Base-by-base conservation (phyloP, 1,284 basidiomycete genomes). In the Cryptococcus jaspeensis region DNA sequence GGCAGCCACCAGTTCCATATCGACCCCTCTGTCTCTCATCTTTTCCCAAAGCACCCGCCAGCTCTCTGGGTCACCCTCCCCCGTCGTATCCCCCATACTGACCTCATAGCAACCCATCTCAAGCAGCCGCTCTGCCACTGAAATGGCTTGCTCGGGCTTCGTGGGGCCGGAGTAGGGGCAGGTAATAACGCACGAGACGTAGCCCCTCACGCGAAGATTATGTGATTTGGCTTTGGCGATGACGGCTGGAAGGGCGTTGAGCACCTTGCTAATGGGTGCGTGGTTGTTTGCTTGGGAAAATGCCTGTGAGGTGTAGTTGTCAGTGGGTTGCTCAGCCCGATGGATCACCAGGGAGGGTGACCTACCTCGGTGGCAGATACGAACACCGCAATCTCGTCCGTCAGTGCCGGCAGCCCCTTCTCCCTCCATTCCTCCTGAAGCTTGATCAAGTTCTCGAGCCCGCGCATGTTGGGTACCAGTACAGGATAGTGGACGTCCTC, bases 81-180 rank as follows among this genome's bases (percentile, higher is more conserved):
- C 94, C 1, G 92, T 90, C 1, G 93, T 98, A 76, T 98, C 94
- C 0, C 92, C 92, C 35, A 97, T 78, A 61, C 88, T 90, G 50
- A 97, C 85, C 72, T 98, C 90, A 77, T 95, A 96, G 72, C 92
- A 95, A 0, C 93, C 94, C 88, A 96, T 94, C 56, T 92, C 85
- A 5, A 86, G 65, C 25, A 98, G 75, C 61, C 83, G 84, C 60
- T 83, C 84, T 0, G 89, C 80, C 12, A 96, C 85, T 20, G 86
- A 83, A 44, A 86, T 82, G 6, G 93, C 92, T 18, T 79, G 78
- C 42, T 78, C 76, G 1, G 84, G 84, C 57, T 87, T 85, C n/a
- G 90, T 87, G 8, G 79, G 79, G 1, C 94, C 94, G 25, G 62
- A 61, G 74, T 89, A 96, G 1, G 94, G 94, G 69, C 92, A 95